Evolutionary conservation across 1,284 basidiomycete species (phyloP), one percentile per base, ranked within the genome.

Genomic region (Leccinum pallidistipes): DNA sequence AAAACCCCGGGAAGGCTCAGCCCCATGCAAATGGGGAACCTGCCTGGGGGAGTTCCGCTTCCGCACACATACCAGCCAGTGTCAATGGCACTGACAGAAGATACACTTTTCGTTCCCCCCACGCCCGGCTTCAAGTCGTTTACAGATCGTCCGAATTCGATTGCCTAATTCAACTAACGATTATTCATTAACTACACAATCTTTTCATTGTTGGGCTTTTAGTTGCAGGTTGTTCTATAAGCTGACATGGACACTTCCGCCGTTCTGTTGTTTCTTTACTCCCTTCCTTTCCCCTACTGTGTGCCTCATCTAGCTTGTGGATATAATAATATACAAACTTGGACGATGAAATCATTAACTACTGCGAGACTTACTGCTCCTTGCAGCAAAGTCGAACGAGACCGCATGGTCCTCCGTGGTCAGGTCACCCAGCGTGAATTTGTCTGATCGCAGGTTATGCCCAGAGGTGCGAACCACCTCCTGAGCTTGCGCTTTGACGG

Each of bases 11-110:
- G 84, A 51, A 78, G 86, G 55, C 68, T 82, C 69, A 86, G 75
- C 58, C 84, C 87, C 10, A 82, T 86, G 81, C 83, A 80, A 43
- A 69, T 79, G 61, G 68, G 58, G n/a, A 40, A 56, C 12, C 18
- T 49, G 5, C 38, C 62, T 5, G 64, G 68, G 51, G 50, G 61
- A 3, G 66, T 68, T 34, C 67, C 67, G 2, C 85, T 45, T 21
- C 43, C 43, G 11, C 43, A 86, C 64, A 70, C 74, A 32, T 90
- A 90, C 70, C 79, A 89, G 68, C 87, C 87, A 6, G 87, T 91
- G 47, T 90, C 88, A 38, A 86, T 90, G 86, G 88, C 88, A 31
- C 71, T 90, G 64, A 86, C 86, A 24, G 89, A 91, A 58, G 88
- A 90, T 68, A 87, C 87, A 3, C 88, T 89, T 68, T 81, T 84